These are phyloP conservation scores for Sporothrix pseudoabietina DNA, from an alignment of 2,329 filamentous ascomycete genomes.

Conservation along the genomic window DNA sequence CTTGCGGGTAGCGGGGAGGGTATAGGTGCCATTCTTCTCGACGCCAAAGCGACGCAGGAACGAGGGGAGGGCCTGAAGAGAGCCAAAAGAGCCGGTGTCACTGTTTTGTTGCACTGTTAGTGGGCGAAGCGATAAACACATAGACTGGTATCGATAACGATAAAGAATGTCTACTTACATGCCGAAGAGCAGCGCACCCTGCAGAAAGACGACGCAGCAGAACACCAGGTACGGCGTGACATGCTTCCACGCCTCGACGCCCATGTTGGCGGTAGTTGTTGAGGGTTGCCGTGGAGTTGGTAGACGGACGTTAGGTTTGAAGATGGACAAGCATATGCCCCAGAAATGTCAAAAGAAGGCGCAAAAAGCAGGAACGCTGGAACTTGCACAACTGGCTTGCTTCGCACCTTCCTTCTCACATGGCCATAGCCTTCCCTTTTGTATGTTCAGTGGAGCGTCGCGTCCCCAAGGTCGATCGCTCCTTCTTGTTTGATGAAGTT, in stretches of 20 bases:
- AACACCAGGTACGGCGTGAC: constrained; percentile 35
- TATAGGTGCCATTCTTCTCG: constrained; percentile 22
- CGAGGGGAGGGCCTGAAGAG: constrained; percentile 33
- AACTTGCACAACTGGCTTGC: neutral
- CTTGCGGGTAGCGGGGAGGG: constrained; percentile 27
- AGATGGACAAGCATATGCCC: neutral
- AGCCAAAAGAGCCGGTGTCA: constrained; percentile 33
- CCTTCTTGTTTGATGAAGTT: neutral
- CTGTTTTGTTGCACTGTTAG: constrained; percentile 7
- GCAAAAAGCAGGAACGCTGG: neutral
- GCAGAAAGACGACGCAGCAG: constrained; percentile 31
- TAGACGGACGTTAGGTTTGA: neutral
- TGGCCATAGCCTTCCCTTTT: constrained; percentile 10
- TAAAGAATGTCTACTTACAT: constrained; percentile 27
- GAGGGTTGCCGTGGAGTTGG: neutral
- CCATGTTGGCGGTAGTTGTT: constrained; percentile 7
- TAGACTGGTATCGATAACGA: neutral
- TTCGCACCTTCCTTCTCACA: constrained; percentile 6
- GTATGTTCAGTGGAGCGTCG: constrained; percentile 4
- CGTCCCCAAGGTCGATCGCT: constrained; percentile 1
- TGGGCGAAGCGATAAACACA: neutral
- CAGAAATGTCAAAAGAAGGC: neutral
- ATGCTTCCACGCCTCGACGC: constrained; percentile 25
- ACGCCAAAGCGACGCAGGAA: constrained; percentile 31
- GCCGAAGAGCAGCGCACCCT: constrained; percentile 34